Percentiles rank a stretch among this genome's conserved stretches.
These are phyloP conservation scores for Tolypocladium album DNA, from an alignment of 2,329 filamentous ascomycete species.

Conservation along the genomic window DNA sequence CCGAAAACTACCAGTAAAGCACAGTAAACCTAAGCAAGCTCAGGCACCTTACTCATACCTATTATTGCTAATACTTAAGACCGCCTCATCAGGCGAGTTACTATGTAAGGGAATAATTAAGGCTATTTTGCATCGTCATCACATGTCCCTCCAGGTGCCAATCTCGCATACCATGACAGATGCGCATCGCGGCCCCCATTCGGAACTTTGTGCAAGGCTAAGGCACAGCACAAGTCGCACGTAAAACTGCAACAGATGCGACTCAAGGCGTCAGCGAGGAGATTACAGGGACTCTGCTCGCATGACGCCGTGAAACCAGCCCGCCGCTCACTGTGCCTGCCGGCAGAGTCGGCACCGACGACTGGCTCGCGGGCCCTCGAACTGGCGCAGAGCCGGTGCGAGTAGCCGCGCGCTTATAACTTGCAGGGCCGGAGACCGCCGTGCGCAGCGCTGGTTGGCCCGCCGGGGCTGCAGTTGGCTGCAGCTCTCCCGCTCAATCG, in stretches of 20 bases:
- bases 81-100: too few species aligned
- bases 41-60: too few species aligned
- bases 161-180: too few species aligned
- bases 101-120: too few species aligned
- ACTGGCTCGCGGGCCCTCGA: neutral
- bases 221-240: neutral
- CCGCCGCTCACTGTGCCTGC: neutral
- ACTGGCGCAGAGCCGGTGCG: neutral
- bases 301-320: neutral
- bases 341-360: neutral
- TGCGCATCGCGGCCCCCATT: neutral
- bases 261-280: neutral
- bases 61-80: too few species aligned
- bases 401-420: conserved; percentile 6
- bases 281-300: neutral
- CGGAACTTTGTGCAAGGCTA: neutral
- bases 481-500: neutral
- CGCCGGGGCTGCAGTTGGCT: neutral
- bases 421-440: neutral
- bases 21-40: too few species aligned
- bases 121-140: too few species aligned
- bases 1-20: too few species aligned
- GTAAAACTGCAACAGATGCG: neutral
- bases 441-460: neutral
- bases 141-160: too few species aligned